Conservation (phyloP, 1,284 basidiomycete genomes). For the Laetiporus sulphureus region DNA sequence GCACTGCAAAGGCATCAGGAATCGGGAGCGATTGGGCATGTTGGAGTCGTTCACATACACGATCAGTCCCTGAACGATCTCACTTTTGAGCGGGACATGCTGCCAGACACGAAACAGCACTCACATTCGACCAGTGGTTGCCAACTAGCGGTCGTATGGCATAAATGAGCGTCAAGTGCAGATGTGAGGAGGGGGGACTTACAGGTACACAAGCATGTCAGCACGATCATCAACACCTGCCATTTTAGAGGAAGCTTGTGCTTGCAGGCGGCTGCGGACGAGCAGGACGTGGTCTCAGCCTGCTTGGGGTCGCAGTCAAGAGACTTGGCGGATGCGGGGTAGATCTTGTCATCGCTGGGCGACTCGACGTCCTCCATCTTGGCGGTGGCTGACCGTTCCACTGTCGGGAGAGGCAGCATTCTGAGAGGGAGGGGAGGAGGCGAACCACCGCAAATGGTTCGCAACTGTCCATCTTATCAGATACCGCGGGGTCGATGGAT, state of each 20-base stretch:
- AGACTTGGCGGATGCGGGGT: slow-evolving; percentile 16
- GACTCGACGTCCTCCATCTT: slow-evolving; percentile 13
- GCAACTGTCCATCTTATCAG: slow-evolving; percentile 26
- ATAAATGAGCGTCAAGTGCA: slow-evolving; percentile 1
- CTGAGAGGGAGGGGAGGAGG: slow-evolving; percentile 5
- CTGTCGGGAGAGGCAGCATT: slow-evolving; percentile 2
- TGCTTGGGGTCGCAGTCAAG: slow-evolving; percentile 6
- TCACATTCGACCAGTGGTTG: slow-evolving; percentile 41
- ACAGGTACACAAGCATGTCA: slow-evolving; percentile 29
- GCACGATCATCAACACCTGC: slow-evolving; percentile 24
- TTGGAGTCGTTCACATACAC: slow-evolving; percentile 22
- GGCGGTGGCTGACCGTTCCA: slow-evolving; percentile 2
- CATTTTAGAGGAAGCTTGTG: slow-evolving; percentile 21
- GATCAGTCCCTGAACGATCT: slow-evolving; percentile 28
- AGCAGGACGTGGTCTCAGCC: slow-evolving; percentile 11
- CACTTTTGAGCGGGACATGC: background rate
- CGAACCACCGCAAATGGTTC: slow-evolving; percentile 4
- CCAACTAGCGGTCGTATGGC: slow-evolving; percentile 27
- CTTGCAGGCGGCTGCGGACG: slow-evolving; percentile 7
- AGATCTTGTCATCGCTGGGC: slow-evolving; percentile 18
- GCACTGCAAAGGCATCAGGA: slow-evolving; percentile 18
- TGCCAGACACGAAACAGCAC: slow-evolving; percentile 7
- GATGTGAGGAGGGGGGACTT: slow-evolving; percentile 7
- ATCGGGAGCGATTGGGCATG: slow-evolving; percentile 1
- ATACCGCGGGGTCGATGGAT: slow-evolving; percentile 11